Evolutionary conservation across 108 stramenopile genomes (phyloP), one percentile per base, ranked within the genome.

Genomic region (Cyclotella choctawhatcheeana): DNA sequence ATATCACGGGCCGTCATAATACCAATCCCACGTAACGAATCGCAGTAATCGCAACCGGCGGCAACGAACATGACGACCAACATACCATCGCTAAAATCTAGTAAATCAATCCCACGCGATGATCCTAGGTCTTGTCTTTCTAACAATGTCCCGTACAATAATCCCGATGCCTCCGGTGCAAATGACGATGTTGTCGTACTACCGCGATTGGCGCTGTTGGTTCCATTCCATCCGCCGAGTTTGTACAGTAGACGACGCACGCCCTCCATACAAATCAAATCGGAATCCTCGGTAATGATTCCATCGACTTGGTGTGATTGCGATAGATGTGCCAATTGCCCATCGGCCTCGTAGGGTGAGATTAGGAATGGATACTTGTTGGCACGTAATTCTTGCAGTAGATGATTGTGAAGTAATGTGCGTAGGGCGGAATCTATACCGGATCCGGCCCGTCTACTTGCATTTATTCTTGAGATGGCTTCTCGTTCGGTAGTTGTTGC

Each of bases 311-410:
- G 33, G 6, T 82, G 82, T n/a, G 21, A 30, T 12, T 75, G 77
- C 18, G 89, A 62, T 27, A 99, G 77, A 51, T 86, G 97, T 6
- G 97, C 98, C 44, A 99, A 84, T 72, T 99, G 98, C 21, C 94
- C 93, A 82, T 99, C 99, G 4, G 98, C 97, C 83, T 99, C 99
- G 78, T 98, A 99, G 0, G 99, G 99, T 18, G 97, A 93, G 26
- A 98, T 96, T 20, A 98, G 18, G 67, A 85, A 97, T 0, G 89
- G 82, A 26, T 77, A 83, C 22, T 61, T 21, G 21, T 79, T 52
- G 21, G 35, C 48, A 27, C 81, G 75, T 45, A 89, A 76, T 37
- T 67, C 80, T 10, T 64, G 44, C 14, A 89, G 34, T 0, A 93
- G 53, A 25, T 31, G 65, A 10, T 27, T 17, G 22, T 86, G 17